Percentiles rank a stretch among this genome's conserved stretches.
Evolutionary conservation across 768 basidiomycete species (phyloP).

Genomic region (Hysterangium stoloniferum): DNA sequence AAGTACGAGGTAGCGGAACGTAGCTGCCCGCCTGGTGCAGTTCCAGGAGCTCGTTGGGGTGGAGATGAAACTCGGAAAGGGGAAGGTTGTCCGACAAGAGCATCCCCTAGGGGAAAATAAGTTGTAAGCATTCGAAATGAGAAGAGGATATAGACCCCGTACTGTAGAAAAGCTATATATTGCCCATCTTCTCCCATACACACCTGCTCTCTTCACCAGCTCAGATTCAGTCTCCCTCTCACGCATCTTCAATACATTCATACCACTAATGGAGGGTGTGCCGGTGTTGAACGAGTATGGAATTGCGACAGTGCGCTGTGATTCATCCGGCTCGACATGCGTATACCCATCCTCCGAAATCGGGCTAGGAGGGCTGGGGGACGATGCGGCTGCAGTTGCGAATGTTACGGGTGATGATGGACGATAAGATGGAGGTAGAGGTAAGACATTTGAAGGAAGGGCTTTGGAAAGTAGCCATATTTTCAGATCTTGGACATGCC

Average conservation of each 20-base stretch:
- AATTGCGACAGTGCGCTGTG: constrained; percentile 5
- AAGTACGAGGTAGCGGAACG: constrained; percentile 35
- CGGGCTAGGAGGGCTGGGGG: not conserved
- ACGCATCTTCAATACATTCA: not conserved
- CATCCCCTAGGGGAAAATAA: constrained; percentile 63
- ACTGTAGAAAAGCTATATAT: constrained; percentile 6
- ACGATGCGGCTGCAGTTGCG: not conserved
- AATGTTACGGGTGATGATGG: constrained; percentile 9
- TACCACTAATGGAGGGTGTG: constrained; percentile 8
- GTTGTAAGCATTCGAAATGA: constrained; percentile 35
- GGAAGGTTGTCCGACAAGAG: constrained; percentile 59
- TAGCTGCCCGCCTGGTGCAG: constrained; percentile 42
- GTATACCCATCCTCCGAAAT: too few species aligned
- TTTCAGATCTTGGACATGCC: constrained; percentile 10
- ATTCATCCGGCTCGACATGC: too few species aligned
- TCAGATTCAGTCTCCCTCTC: not conserved
- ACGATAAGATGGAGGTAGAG: constrained; percentile 4
- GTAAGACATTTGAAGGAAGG: not conserved
- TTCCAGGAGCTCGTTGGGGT: constrained; percentile 62
- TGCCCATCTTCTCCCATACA: not conserved
- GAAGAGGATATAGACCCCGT: not conserved
- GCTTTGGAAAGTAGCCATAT: constrained; percentile 9
- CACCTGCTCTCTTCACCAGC: not conserved
- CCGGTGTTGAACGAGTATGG: constrained; percentile 8
- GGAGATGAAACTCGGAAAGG: constrained; percentile 50